A percentile compares a stretch with the other conserved stretches of the same genome.
These are phyloP conservation scores for Plectosphaerella cucumerina DNA, from an alignment of 2,329 filamentous ascomycete species.

Conservation along the genomic window DNA sequence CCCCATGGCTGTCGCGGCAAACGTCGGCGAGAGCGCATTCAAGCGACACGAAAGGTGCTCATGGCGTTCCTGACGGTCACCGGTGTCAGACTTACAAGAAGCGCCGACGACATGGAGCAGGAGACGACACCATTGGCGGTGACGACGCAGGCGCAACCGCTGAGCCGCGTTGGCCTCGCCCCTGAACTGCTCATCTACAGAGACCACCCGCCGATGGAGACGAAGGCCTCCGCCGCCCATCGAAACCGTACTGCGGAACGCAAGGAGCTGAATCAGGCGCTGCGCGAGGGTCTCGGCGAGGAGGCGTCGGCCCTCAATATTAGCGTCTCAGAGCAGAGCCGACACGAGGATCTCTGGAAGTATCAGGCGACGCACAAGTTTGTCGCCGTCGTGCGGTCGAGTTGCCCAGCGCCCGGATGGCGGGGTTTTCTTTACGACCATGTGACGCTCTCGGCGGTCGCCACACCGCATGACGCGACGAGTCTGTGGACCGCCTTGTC, in stretches of 20 bases:
- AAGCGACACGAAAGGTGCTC: not conserved
- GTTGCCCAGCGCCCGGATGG: not conserved
- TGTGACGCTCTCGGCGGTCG: not conserved
- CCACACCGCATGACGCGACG: not conserved
- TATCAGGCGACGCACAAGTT: not conserved
- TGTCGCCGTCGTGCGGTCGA: not conserved
- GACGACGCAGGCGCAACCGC: too few species aligned
- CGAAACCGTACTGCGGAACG: too few species aligned
- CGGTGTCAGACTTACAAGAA: not conserved
- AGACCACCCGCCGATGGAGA: too few species aligned
- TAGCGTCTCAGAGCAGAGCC: too few species aligned
- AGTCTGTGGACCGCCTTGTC: not conserved
- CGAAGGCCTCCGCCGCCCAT: too few species aligned
- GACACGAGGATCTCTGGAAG: not conserved
- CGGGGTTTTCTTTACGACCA: not conserved
- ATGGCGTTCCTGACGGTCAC: not conserved
- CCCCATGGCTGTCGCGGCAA: not conserved
- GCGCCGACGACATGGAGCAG: too few species aligned
- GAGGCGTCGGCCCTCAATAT: too few species aligned
- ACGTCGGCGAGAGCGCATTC: not conserved
- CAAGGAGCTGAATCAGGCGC: too few species aligned
- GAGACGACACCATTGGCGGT: too few species aligned
- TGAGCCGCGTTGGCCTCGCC: too few species aligned
- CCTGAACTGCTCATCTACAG: too few species aligned
- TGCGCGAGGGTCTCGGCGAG: too few species aligned